A percentile compares a stretch with the other conserved stretches of the same genome.
These are phyloP conservation scores for Tuber brumale DNA, from an alignment of 495 filamentous ascomycete species.

Conservation along the genomic window DNA sequence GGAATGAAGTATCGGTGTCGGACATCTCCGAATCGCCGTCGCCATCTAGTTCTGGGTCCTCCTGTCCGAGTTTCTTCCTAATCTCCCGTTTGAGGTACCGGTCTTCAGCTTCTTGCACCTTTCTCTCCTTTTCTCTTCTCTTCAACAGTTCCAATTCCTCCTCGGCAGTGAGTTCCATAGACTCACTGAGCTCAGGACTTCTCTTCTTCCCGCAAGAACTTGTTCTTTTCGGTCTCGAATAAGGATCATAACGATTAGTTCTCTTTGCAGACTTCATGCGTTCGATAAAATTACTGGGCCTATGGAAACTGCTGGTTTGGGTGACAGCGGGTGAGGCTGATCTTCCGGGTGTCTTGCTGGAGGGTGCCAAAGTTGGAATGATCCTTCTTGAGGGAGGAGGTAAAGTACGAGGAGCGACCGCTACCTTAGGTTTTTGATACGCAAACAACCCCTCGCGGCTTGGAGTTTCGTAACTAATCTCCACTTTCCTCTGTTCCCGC, in stretches of 20 bases:
- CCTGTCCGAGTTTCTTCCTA: slow-evolving; percentile 24
- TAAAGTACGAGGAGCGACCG: slow-evolving; percentile 18
- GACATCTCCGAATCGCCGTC: slow-evolving; percentile 37
- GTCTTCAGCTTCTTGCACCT: slow-evolving; percentile 36
- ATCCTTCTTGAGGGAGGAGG: slow-evolving; percentile 23
- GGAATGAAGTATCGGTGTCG: slow-evolving; percentile 28
- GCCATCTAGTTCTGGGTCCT: slow-evolving; percentile 4
- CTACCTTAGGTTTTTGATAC: slow-evolving; percentile 26
- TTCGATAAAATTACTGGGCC: slow-evolving; percentile 39
- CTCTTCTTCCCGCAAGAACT: slow-evolving; percentile 12
- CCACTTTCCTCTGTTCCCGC: slow-evolving; percentile 6
- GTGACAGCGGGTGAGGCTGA: slow-evolving; percentile 5
- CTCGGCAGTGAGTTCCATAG: slow-evolving; percentile 34
- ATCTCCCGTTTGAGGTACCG: slow-evolving; percentile 34
- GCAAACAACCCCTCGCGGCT: slow-evolving; percentile 21
- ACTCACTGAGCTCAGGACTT: slow-evolving; percentile 18
- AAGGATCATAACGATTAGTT: slow-evolving; percentile 33
- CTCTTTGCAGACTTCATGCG: slow-evolving; percentile 34
- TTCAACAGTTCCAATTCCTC: slow-evolving; percentile 36
- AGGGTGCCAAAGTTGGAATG: slow-evolving; percentile 28
- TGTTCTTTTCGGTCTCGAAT: slow-evolving; percentile 12
- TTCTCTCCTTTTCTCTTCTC: slow-evolving; percentile 33
- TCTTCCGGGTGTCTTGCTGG: slow-evolving; percentile 17
- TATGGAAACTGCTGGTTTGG: slow-evolving; percentile 20
- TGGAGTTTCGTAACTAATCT: slow-evolving; percentile 28